Conservation (phyloP, 1,139 yeast genomes). For the Hansenula lynferdii region DNA sequence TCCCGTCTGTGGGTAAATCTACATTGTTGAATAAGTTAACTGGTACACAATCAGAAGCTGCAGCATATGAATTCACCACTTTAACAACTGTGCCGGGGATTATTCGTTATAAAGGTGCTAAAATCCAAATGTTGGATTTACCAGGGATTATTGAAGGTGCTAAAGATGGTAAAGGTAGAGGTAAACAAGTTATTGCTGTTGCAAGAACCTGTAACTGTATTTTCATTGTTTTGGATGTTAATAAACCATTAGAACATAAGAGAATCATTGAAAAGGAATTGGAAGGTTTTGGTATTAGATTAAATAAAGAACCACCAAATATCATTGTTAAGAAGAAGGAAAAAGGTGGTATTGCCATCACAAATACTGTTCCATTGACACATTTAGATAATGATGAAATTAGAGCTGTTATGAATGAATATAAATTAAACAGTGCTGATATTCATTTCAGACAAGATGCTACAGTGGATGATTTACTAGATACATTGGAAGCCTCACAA, state of each 20-base stretch:
- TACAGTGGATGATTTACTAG: slow-evolving; percentile 91
- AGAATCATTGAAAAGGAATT: slow-evolving; percentile 89
- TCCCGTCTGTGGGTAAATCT: slow-evolving; percentile 97
- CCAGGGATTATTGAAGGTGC: slow-evolving; percentile 99
- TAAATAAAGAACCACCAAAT: slow-evolving; percentile 90
- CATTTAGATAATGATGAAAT: slow-evolving; percentile 90
- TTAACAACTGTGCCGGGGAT: slow-evolving; percentile 97
- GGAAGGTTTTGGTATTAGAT: slow-evolving; percentile 95
- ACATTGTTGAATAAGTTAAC: slow-evolving; percentile 84
- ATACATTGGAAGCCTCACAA: slow-evolving; percentile 84
- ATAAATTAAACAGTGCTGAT: slow-evolving; percentile 94
- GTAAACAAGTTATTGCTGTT: slow-evolving; percentile 97
- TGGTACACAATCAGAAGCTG: slow-evolving; percentile 95
- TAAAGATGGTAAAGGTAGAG: slow-evolving; percentile 98
- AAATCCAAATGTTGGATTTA: slow-evolving; percentile 94
- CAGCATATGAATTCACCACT: slow-evolving; percentile 96
- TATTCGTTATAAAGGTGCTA: slow-evolving; percentile 93
- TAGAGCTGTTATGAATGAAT: slow-evolving; percentile 93
- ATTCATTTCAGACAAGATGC: slow-evolving; percentile 97
- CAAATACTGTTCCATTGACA: slow-evolving; percentile 89
- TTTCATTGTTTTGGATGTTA: slow-evolving; percentile 91
- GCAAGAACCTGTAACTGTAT: slow-evolving; percentile 93
- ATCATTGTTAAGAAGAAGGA: slow-evolving; percentile 89
- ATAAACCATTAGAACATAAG: slow-evolving; percentile 92
- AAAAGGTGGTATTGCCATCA: slow-evolving; percentile 90